Percentiles rank a stretch among this genome's conserved stretches.
Evolutionary conservation across 2,329 filamentous ascomycete species (phyloP).

Genomic region (Talaromyces sp.): DNA sequence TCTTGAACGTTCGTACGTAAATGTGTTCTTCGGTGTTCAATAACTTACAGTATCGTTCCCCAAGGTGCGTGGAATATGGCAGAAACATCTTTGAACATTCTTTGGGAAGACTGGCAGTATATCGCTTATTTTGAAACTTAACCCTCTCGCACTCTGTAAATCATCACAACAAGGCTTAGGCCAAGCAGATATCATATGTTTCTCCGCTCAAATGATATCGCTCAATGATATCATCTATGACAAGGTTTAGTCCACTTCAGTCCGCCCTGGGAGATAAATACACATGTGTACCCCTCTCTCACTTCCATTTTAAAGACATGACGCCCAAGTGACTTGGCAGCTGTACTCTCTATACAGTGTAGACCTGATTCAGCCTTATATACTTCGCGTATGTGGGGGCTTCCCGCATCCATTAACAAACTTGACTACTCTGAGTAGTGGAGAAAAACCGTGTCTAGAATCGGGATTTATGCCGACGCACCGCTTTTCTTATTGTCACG

Average conservation of each 20-base stretch:
- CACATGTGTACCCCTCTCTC: neutral
- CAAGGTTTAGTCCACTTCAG: too few species aligned
- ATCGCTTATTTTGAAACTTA: too few species aligned
- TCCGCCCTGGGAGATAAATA: too few species aligned
- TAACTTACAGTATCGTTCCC: neutral
- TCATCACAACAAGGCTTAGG: too few species aligned
- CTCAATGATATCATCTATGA: too few species aligned
- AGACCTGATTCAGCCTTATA: neutral
- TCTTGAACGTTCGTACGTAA: too few species aligned
- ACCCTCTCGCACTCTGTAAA: too few species aligned
- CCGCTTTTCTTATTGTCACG: neutral
- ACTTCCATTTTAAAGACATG: neutral
- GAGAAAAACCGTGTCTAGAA: neutral
- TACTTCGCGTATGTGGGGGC: neutral
- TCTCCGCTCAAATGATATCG: too few species aligned
- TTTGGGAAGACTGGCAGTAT: too few species aligned
- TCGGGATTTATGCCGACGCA: neutral
- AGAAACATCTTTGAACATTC: neutral
- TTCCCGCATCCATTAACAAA: neutral
- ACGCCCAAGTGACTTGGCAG: neutral
- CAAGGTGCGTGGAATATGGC: neutral
- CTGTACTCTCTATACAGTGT: neutral
- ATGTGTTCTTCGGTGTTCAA: neutral
- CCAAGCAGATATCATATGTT: too few species aligned
- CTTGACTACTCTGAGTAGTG: neutral